Conservation (phyloP, 768 basidiomycete genomes). For the Termitomyces bulborhizus region DNA sequence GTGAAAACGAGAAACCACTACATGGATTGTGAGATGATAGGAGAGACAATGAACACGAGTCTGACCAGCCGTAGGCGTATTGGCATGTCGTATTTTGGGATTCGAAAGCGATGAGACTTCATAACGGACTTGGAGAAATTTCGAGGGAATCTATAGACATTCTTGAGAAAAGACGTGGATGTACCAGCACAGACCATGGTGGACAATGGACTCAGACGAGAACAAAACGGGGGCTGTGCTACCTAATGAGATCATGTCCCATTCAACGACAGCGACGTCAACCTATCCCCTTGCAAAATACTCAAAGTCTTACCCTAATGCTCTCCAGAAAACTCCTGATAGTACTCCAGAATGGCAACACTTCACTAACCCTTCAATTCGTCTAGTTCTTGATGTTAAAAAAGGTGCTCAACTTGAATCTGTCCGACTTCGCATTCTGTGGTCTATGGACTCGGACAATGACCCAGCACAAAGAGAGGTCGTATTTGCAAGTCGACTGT, state of each 20-base stretch:
- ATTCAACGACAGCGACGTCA: slow-evolving; percentile 53
- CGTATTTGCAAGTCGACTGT: slow-evolving; percentile 49
- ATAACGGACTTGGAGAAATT: slow-evolving; percentile 54
- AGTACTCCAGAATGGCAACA: slow-evolving; percentile 66
- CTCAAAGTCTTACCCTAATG: slow-evolving; percentile 55
- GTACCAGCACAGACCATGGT: slow-evolving; percentile 7
- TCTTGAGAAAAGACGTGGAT: slow-evolving; percentile 12
- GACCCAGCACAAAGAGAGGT: slow-evolving; percentile 47
- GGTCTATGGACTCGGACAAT: slow-evolving; percentile 41
- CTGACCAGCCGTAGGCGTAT: slow-evolving; percentile 66
- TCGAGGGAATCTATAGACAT: slow-evolving; percentile 30
- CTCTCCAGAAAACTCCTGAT: slow-evolving; percentile 16
- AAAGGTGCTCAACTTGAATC: slow-evolving; percentile 53
- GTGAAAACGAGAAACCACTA: slow-evolving; percentile 85
- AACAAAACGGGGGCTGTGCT: slow-evolving; percentile 11
- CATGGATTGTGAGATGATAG: background rate
- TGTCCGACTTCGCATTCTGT: slow-evolving; percentile 57
- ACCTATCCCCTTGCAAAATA: slow-evolving; percentile 58
- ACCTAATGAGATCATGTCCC: slow-evolving; percentile 26
- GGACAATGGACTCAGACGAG: background rate
- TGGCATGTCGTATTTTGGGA: slow-evolving; percentile 67
- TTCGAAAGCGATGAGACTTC: slow-evolving; percentile 58
- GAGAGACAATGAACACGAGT: slow-evolving; percentile 10
- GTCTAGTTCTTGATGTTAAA: slow-evolving; percentile 54
- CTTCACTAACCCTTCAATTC: slow-evolving; percentile 64